Conservation (phyloP, 352 stramenopile genomes). For the Globisporangium barbulae region DNA sequence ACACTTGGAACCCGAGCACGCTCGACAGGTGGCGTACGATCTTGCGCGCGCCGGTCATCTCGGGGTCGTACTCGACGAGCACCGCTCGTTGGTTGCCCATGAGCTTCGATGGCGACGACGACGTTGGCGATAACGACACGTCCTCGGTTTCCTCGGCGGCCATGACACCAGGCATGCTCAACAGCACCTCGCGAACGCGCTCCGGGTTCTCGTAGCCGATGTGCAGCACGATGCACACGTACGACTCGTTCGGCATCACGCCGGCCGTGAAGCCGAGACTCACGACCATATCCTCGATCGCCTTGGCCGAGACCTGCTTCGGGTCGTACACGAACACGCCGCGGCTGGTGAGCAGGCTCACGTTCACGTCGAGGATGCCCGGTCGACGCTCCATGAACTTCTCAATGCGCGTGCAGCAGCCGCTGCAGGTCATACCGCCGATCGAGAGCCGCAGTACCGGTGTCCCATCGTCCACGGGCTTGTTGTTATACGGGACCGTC, state of each 20-base stretch:
- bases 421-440: constrained; percentile 84
- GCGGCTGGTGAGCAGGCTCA: constrained; percentile 61
- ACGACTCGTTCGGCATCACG: constrained; percentile 42
- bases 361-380: constrained; percentile 58
- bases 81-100: constrained; percentile 23
- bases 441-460: constrained; percentile 47
- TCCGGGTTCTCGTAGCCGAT: constrained; percentile 27
- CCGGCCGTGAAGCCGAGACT: constrained; percentile 72
- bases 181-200: constrained; percentile 22
- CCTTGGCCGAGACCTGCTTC: constrained; percentile 40
- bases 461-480: constrained; percentile 10
- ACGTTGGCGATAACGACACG: neutral
- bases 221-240: constrained; percentile 54
- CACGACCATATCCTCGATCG: constrained; percentile 56
- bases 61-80: constrained; percentile 46
- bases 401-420: constrained; percentile 86
- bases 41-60: constrained; percentile 32
- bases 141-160: constrained; percentile 23
- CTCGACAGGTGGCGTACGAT: constrained; percentile 36
- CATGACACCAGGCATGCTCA: constrained; percentile 37
- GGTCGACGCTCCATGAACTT: constrained; percentile 49
- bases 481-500: constrained; percentile 1
- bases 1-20: constrained; percentile 40
- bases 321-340: constrained; percentile 51
- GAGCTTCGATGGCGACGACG: constrained; percentile 7